phyloP scores from a whole-genome alignment of 192 early-diverging fungal genomes.

The Umbelopsis ramanniana region DNA sequence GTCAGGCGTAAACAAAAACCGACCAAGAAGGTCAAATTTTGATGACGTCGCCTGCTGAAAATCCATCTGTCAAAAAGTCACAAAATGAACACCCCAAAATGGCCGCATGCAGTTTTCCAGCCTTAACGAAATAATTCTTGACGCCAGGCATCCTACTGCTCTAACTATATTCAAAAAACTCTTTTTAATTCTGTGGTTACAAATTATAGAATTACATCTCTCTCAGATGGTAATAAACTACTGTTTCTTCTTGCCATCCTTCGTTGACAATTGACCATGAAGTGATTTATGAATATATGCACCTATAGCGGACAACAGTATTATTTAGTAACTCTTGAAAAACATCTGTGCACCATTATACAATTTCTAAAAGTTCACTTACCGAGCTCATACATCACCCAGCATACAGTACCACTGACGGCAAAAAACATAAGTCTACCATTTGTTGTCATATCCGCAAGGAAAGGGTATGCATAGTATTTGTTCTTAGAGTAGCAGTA shows the following conservation, averaged over 20 bases:
- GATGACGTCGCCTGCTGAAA: slow-evolving; percentile 16
- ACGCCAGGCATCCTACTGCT: too few species aligned
- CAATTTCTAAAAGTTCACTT: background rate
- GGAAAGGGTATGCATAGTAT: slow-evolving; percentile 39
- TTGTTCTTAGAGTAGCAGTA: slow-evolving; percentile 31
- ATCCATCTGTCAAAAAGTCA: background rate
- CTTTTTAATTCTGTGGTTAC: too few species aligned
- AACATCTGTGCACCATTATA: background rate
- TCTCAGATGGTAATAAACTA: background rate
- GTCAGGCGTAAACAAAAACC: slow-evolving; percentile 14
- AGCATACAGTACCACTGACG: slow-evolving; percentile 30
- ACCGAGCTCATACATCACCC: slow-evolving; percentile 38
- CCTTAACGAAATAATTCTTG: too few species aligned
- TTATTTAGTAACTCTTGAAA: background rate
- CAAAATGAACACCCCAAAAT: too few species aligned
- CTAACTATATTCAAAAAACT: too few species aligned
- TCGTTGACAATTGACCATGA: background rate
- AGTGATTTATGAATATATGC: background rate
- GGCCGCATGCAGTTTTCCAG: too few species aligned
- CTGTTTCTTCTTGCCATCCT: background rate
- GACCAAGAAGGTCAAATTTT: background rate
- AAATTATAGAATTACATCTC: background rate
- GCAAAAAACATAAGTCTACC: slow-evolving; percentile 25
- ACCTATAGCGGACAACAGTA: background rate
- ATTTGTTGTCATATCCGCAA: slow-evolving; percentile 13